These are phyloP conservation scores for Gigaspora rosea DNA, from an alignment of 192 early-diverging fungal species.

Conservation along the genomic window DNA sequence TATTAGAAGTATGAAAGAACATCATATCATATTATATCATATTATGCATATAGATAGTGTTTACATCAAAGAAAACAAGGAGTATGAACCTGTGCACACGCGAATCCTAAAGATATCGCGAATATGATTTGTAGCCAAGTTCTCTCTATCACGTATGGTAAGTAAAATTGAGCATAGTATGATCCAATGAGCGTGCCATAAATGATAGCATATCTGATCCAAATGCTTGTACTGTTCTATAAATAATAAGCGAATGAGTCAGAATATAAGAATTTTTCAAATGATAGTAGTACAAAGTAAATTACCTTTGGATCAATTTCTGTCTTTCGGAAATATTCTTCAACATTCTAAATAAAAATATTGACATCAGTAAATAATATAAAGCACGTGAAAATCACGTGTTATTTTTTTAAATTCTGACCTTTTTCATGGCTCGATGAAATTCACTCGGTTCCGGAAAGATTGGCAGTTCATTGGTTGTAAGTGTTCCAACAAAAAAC, in stretches of 20 bases:
- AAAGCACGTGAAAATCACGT: background rate
- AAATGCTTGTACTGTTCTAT: slow-evolving; percentile 46
- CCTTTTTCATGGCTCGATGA: slow-evolving; percentile 47
- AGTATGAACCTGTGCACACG: slow-evolving; percentile 42
- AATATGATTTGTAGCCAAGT: slow-evolving; percentile 48
- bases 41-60: background rate
- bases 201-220: slow-evolving; percentile 53
- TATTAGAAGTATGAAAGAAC: background rate
- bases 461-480: slow-evolving; percentile 48
- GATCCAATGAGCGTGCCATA: slow-evolving; percentile 40
- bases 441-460: slow-evolving; percentile 54
- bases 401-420: background rate
- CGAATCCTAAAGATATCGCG: slow-evolving; percentile 52
- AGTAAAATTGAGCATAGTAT: slow-evolving; percentile 51
- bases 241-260: background rate
- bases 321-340: slow-evolving; percentile 47
- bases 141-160: slow-evolving; percentile 46
- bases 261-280: background rate
- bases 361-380: slow-evolving; percentile 1
- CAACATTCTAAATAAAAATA: slow-evolving; percentile 37
- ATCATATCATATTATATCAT: too few relatives aligned
- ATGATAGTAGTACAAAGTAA: background rate
- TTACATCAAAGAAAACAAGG: background rate
- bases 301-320: slow-evolving; percentile 53
- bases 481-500: slow-evolving; percentile 46